phyloP scores from a whole-genome alignment of 2,329 filamentous ascomycete species.

The Paraphoma chrysanthemicola region DNA sequence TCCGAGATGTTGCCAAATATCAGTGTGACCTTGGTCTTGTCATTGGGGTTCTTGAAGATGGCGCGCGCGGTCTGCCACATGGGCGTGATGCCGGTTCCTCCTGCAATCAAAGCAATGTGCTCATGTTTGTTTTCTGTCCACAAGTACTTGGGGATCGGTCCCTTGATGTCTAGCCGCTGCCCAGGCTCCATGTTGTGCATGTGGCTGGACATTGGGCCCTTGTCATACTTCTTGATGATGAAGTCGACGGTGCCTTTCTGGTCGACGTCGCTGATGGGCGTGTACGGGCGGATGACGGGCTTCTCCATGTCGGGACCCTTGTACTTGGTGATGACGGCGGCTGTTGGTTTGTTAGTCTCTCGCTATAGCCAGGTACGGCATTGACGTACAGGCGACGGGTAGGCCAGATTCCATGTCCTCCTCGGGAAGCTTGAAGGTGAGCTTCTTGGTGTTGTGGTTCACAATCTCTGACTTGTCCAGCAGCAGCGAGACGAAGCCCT shows the following conservation, averaged over 20 bases:
- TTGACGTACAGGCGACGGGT: conserved; percentile 71
- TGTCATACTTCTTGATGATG: conserved; percentile 88
- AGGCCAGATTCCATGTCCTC: conserved; percentile 85
- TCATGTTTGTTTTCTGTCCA: conserved; percentile 92
- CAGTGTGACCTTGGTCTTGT: conserved; percentile 97
- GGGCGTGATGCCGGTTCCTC: conserved; percentile 94
- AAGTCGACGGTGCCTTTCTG: conserved; percentile 83
- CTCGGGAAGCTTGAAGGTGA: conserved; percentile 88
- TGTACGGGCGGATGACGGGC: conserved; percentile 89
- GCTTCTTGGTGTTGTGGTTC: conserved; percentile 94
- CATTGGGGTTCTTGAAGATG: conserved; percentile 95
- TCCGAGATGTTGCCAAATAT: conserved; percentile 90
- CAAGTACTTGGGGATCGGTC: conserved; percentile 90
- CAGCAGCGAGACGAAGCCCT: conserved; percentile 85
- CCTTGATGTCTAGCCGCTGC: conserved; percentile 89
- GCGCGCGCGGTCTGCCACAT: conserved; percentile 94
- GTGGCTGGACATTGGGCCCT: conserved; percentile 90
- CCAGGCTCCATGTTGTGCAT: conserved; percentile 83
- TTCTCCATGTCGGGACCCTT: conserved; percentile 84
- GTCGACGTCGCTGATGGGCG: conserved; percentile 86
- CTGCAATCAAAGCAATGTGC: conserved; percentile 86
- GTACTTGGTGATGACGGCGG: conserved; percentile 88
- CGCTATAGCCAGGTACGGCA: too few relatives aligned
- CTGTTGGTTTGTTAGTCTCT: conserved; percentile 39
- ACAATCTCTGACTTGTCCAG: conserved; percentile 78